These are phyloP conservation scores for Tetraselmis striata DNA, from an alignment of 139 green algal genomes.

Conservation along the genomic window DNA sequence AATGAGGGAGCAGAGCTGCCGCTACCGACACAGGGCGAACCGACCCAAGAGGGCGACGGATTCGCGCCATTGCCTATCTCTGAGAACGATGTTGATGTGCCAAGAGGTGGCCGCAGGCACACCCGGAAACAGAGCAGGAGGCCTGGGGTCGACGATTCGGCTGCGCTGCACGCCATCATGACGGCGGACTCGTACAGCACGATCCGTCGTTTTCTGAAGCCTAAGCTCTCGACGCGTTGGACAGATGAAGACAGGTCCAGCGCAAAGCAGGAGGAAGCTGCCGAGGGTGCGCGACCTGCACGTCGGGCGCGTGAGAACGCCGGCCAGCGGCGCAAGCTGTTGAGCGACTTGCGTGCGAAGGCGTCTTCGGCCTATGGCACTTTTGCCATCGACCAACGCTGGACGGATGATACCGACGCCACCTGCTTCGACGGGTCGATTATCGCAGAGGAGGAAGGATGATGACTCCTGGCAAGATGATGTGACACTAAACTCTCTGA, in stretches of 20 bases:
- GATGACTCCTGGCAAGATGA: background rate
- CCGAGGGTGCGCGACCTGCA: background rate
- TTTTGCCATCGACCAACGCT: background rate
- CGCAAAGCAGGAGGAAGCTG: background rate
- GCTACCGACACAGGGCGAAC: too few species aligned
- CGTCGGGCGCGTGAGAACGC: background rate
- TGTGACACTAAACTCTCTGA: too few species aligned
- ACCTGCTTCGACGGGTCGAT: background rate
- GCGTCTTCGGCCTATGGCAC: background rate
- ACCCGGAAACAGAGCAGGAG: background rate
- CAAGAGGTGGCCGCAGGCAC: too few species aligned
- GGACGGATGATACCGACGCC: background rate
- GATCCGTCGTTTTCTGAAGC: background rate
- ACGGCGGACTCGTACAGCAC: background rate
- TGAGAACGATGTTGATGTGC: too few species aligned
- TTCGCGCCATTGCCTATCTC: too few species aligned
- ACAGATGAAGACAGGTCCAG: too few species aligned
- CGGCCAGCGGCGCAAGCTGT: background rate
- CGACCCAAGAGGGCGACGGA: too few species aligned
- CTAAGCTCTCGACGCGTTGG: too few species aligned
- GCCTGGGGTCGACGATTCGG: background rate
- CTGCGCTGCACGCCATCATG: too few species aligned
- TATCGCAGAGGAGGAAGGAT: background rate
- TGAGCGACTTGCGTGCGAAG: background rate
- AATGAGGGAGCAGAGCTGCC: too few species aligned